Conservation (phyloP, 2,329 filamentous ascomycete genomes). For the Xylaria sp. region DNA sequence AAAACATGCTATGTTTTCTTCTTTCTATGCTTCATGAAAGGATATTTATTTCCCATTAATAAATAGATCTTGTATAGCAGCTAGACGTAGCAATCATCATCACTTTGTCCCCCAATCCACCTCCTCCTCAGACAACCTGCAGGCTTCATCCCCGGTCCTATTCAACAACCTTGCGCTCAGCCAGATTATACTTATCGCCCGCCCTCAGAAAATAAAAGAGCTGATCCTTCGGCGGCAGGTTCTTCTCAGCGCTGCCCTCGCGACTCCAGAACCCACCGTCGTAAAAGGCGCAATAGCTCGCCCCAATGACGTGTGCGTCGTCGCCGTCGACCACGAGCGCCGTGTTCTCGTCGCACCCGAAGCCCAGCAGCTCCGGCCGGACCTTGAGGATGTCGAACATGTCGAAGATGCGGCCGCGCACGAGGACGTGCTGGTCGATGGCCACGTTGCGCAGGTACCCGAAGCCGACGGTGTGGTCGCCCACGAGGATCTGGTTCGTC, state of each 20-base stretch:
- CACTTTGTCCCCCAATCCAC: not conserved
- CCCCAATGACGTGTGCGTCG: slow-evolving; percentile 45
- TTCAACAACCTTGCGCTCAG: slow-evolving; percentile 45
- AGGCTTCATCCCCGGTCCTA: not conserved
- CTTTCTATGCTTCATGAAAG: not conserved
- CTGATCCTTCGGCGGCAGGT: slow-evolving; percentile 42
- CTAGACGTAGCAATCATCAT: not conserved
- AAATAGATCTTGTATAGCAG: not conserved
- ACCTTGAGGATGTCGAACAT: slow-evolving; percentile 51
- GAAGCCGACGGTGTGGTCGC: slow-evolving; percentile 50
- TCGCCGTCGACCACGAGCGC: slow-evolving; percentile 49
- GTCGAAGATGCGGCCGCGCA: slow-evolving; percentile 49
- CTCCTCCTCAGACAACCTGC: too few species aligned
- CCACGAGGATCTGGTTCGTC: slow-evolving; percentile 49
- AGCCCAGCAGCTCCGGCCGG: slow-evolving; percentile 48
- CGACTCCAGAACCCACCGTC: slow-evolving; percentile 50
- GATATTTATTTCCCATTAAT: not conserved
- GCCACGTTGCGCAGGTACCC: slow-evolving; percentile 48
- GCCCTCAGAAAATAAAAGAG: slow-evolving; percentile 48
- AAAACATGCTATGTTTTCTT: not conserved
- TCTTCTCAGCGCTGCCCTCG: slow-evolving; percentile 48
- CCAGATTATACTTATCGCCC: slow-evolving; percentile 48
- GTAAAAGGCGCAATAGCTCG: slow-evolving; percentile 50
- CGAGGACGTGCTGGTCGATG: slow-evolving; percentile 51
- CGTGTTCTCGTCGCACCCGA: slow-evolving; percentile 51